These are phyloP conservation scores for Kuraishia hungarica DNA, from an alignment of 805 yeast genomes.

Conservation along the genomic window DNA sequence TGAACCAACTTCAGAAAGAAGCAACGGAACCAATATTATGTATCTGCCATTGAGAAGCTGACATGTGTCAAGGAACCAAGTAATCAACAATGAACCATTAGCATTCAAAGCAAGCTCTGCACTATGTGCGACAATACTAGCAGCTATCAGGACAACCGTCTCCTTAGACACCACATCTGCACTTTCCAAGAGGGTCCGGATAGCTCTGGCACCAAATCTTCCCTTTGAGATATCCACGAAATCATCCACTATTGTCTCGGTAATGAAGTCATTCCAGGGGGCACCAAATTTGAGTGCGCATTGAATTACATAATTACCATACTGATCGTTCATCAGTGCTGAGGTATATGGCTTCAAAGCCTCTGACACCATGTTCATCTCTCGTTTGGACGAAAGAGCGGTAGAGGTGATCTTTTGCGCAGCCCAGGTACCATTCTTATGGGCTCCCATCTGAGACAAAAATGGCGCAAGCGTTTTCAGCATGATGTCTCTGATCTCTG, in stretches of 20 bases:
- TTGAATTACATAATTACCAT: conserved; percentile 93
- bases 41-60: conserved; percentile 51
- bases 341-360: conserved; percentile 76
- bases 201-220: conserved; percentile 92
- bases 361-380: conserved; percentile 55
- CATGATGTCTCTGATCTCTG: conserved; percentile 71
- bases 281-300: conserved; percentile 86
- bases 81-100: conserved; percentile 82
- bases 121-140: conserved; percentile 69
- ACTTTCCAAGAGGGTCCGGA: conserved; percentile 86
- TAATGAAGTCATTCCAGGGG: conserved; percentile 84
- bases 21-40: conserved; percentile 50
- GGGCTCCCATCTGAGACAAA: conserved; percentile 87
- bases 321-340: conserved; percentile 86
- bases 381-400: conserved; percentile 48
- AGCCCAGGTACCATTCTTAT: conserved; percentile 99
- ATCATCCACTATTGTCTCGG: conserved; percentile 70
- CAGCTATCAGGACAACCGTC: conserved; percentile 65
- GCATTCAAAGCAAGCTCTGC: conserved; percentile 73
- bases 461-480: conserved; percentile 68
- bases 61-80: conserved; percentile 92
- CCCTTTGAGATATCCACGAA: conserved; percentile 79
- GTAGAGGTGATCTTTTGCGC: conserved; percentile 89
- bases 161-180: conserved; percentile 49
- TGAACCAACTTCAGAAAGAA: conserved; percentile 52